phyloP scores from a whole-genome alignment of 768 basidiomycete genomes.

The Fomitopsis serialis region DNA sequence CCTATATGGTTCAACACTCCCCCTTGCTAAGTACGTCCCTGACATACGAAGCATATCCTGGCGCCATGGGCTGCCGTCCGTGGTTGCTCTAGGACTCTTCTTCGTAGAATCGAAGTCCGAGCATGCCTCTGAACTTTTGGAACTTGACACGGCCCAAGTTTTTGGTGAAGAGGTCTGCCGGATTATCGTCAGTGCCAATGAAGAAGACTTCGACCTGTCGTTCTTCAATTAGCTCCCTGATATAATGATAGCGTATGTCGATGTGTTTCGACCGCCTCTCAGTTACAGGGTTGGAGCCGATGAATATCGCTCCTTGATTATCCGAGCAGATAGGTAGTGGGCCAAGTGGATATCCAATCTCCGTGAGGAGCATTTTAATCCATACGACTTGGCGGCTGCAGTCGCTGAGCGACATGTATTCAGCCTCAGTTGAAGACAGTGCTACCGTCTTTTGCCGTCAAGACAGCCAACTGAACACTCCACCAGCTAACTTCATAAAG shows the following conservation, averaged over 20 bases:
- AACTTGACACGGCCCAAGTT: background rate
- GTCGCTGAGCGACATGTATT: slow-evolving; percentile 3
- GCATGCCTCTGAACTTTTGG: background rate
- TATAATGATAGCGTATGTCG: slow-evolving; percentile 4
- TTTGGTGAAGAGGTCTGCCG: slow-evolving; percentile 1
- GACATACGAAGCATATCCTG: no score
- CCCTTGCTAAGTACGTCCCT: no score
- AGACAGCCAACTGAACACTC: slow-evolving; percentile 2
- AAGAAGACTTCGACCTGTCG: background rate
- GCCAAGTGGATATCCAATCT: background rate
- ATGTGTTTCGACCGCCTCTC: background rate
- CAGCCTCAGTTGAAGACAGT: slow-evolving; percentile 3
- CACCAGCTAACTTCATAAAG: slow-evolving; percentile 1
- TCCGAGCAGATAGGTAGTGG: background rate
- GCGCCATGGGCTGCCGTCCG: no score
- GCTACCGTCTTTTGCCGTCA: slow-evolving; percentile 1
- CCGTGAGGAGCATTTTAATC: background rate
- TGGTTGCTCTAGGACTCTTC: no score
- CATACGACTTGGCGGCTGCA: slow-evolving; percentile 2
- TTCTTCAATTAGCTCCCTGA: background rate
- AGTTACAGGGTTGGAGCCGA: background rate
- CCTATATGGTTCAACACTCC: no score
- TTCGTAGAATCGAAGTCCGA: background rate
- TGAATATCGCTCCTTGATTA: slow-evolving; percentile 4
- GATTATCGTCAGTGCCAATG: background rate